Evolutionary conservation across 257 asterid species (phyloP).

Genomic region (Ehretia macrophylla): DNA sequence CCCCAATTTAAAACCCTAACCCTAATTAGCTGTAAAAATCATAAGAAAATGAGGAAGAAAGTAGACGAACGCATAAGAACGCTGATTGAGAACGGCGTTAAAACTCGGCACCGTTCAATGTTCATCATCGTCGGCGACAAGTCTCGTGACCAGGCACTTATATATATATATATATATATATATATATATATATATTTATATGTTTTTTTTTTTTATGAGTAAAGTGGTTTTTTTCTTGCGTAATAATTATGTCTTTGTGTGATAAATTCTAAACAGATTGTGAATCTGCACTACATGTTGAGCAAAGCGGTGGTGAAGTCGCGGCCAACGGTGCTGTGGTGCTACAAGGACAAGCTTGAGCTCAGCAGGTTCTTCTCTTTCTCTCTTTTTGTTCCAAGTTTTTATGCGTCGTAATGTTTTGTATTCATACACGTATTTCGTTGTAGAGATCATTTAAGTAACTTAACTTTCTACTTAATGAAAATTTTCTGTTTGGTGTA

Average conservation of each 20-base stretch:
- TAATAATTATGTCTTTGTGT: neutral
- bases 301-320: slow-evolving; percentile 65
- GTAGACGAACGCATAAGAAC: slow-evolving; percentile 85
- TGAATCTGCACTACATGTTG: slow-evolving; percentile 68
- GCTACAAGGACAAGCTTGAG: slow-evolving; percentile 90
- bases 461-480: too few species aligned
- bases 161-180: neutral
- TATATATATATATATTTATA: neutral
- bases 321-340: slow-evolving; percentile 83
- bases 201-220: neutral
- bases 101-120: slow-evolving; percentile 82
- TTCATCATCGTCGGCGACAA: slow-evolving; percentile 90
- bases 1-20: neutral
- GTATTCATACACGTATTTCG: too few species aligned
- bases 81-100: slow-evolving; percentile 87
- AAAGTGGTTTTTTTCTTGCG: neutral
- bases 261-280: slow-evolving; percentile 43
- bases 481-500: too few species aligned
- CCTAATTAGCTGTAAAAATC: neutral
- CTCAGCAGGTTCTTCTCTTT: slow-evolving; percentile 62
- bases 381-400: neutral
- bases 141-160: slow-evolving; percentile 60
- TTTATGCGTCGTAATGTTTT: neutral
- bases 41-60: slow-evolving; percentile 64
- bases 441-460: neutral